Base-by-base conservation (phyloP, 1,284 basidiomycete species). In the Entoloma clypeatum region DNA sequence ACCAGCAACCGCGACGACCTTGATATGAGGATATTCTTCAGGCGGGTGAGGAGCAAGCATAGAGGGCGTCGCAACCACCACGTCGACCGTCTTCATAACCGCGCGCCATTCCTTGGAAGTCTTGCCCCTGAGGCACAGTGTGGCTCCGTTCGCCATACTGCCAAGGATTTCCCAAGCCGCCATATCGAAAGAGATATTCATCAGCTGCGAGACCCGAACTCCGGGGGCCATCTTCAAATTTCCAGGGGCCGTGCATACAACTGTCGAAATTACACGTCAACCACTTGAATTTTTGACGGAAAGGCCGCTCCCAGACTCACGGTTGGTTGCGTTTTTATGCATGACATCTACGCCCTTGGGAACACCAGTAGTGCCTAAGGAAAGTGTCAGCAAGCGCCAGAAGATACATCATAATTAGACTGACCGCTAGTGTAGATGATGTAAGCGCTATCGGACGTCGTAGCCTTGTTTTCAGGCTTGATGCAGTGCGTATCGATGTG, bases 81-180 rank as follows among this genome's bases (percentile, higher is more conserved):
- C n/a, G n/a, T n/a, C n/a, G n/a, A n/a, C n/a, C n/a, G n/a, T n/a
- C n/a, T n/a, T n/a, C n/a, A n/a, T n/a, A n/a, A n/a, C n/a, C n/a
- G n/a, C n/a, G n/a, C n/a, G n/a, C n/a, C n/a, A n/a, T n/a, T n/a
- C n/a, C 47, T 70, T 72, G 7, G 72, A 75, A 9, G 69, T 64
- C 49, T 75, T 75, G 23, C 76, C 75, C 25, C 77, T 63, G 34
- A 78, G 64, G 50, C 68, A 74, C 2, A 79, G 58, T 0, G 75
- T 78, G 37, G 71, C 71, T 1, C 76, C 76, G 47, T 78, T 78
- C 49, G 61, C 67, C 39, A 78, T 59, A 41, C 71, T 68, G 4
- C 75, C 75, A 21, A 78, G 67, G 24, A 73, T 75, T 63, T 78
- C 77, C 73, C 75, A 44, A 74, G n/a, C n/a, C n/a, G n/a, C n/a